Evolutionary conservation across 2,329 filamentous ascomycete genomes (phyloP).

Genomic region (Cyanodermella asteris): DNA sequence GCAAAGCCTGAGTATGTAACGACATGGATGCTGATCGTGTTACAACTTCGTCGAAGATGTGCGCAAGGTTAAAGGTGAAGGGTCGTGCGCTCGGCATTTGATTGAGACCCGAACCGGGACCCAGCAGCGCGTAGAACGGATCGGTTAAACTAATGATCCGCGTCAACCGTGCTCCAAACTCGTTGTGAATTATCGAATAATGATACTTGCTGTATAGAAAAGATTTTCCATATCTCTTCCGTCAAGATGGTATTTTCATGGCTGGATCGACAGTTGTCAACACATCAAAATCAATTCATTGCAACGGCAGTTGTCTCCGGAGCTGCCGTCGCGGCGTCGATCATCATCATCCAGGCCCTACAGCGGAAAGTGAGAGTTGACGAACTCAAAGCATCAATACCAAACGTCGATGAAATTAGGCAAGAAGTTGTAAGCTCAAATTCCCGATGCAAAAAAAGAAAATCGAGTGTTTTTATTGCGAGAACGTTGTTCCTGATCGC

Average conservation of each 20-base stretch:
- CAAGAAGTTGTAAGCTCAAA: conserved; percentile 23
- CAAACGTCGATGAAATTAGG: conserved; percentile 28
- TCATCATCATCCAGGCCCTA: conserved; percentile 34
- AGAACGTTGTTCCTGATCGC: too few species aligned
- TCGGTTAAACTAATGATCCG: neutral
- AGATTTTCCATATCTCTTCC: neutral
- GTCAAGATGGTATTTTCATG: conserved; percentile 19
- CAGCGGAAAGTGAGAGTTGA: conserved; percentile 31
- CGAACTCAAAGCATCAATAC: conserved; percentile 39
- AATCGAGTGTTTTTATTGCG: too few species aligned
- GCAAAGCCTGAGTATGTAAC: too few species aligned
- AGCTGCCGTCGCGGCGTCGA: conserved; percentile 24
- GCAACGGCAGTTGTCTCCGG: conserved; percentile 18
- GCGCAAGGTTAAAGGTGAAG: neutral
- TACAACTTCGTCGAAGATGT: too few species aligned
- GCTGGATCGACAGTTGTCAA: conserved; percentile 20
- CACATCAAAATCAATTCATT: conserved; percentile 19
- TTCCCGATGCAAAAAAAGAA: too few species aligned
- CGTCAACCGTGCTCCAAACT: too few species aligned
- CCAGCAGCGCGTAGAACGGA: neutral
- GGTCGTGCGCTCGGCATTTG: neutral
- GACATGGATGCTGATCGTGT: too few species aligned
- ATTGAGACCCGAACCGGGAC: neutral
- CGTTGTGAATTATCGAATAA: too few species aligned
- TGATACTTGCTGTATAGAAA: too few species aligned